phyloP scores from a whole-genome alignment of 2,329 filamentous ascomycete genomes.

The Talaromyces sp. region DNA sequence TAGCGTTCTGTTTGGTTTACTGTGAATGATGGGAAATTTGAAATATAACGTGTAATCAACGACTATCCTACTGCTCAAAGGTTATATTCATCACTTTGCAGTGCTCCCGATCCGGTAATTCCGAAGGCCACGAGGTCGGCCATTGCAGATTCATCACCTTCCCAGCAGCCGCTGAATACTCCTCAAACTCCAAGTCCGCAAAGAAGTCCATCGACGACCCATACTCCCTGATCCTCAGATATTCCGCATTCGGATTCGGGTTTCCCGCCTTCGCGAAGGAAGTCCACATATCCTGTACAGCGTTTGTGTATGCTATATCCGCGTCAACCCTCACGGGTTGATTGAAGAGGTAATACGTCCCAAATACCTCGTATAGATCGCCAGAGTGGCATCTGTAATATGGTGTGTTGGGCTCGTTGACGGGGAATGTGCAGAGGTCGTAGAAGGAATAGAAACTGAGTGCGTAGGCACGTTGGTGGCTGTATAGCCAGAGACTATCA shows the following conservation, averaged over 20 bases:
- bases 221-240: conserved; percentile 12
- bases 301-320: conserved; percentile 19
- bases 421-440: conserved; percentile 18
- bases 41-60: background rate
- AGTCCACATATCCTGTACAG: conserved; percentile 18
- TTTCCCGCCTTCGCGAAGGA: conserved; percentile 17
- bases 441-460: conserved; percentile 17
- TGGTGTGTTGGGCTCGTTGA: conserved; percentile 11
- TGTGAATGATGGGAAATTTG: background rate
- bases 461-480: conserved; percentile 16
- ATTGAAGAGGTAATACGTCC: conserved; percentile 19
- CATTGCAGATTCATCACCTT: conserved; percentile 15
- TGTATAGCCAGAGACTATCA: conserved; percentile 17
- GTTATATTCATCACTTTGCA: conserved; percentile 6
- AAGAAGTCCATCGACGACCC: conserved; percentile 4
- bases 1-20: background rate
- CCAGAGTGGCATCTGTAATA: conserved; percentile 18
- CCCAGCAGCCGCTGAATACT: background rate
- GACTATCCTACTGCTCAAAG: background rate
- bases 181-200: background rate
- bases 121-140: conserved; percentile 7
- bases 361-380: conserved; percentile 18
- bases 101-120: conserved; percentile 14
- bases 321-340: conserved; percentile 15
- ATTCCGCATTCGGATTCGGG: conserved; percentile 13